Evolutionary conservation across 2,329 filamentous ascomycete species (phyloP).

Genomic region (Trichoderma hamatum): DNA sequence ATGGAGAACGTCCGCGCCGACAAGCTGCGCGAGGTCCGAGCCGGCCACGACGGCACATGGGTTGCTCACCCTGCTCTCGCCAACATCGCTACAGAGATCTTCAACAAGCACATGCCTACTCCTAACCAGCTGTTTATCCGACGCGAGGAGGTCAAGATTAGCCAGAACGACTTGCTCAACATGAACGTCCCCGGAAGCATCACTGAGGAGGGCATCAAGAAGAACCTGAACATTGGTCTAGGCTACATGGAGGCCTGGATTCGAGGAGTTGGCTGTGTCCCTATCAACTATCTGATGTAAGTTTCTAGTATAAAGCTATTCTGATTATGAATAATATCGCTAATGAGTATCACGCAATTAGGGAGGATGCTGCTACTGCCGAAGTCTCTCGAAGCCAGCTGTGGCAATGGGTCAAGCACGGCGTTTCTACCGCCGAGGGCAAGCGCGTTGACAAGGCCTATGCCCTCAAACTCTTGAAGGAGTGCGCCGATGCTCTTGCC

Average conservation of each 20-base stretch:
- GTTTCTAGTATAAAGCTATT: conserved; percentile 20
- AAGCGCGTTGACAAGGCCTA: conserved; percentile 93
- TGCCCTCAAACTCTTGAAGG: conserved; percentile 80
- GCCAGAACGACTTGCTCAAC: conserved; percentile 89
- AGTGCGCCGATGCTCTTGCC: conserved; percentile 77
- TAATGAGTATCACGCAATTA: conserved; percentile 34
- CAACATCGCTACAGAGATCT: conserved; percentile 83
- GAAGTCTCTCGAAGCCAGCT: conserved; percentile 94
- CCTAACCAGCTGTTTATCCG: conserved; percentile 94
- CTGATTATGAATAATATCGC: neutral
- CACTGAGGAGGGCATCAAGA: conserved; percentile 92
- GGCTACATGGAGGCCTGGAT: conserved; percentile 99
- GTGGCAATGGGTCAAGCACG: conserved; percentile 89
- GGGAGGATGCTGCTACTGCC: conserved; percentile 93
- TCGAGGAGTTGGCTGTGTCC: conserved; percentile 90
- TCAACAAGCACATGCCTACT: conserved; percentile 98
- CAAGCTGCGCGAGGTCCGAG: conserved; percentile 93
- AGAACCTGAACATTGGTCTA: conserved; percentile 96
- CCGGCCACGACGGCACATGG: conserved; percentile 96
- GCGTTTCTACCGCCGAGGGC: conserved; percentile 77
- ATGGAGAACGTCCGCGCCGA: conserved; percentile 93
- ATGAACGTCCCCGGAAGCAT: conserved; percentile 95
- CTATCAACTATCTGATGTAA: conserved; percentile 94
- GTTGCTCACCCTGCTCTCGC: conserved; percentile 95
- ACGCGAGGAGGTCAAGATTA: conserved; percentile 85